Conservation (phyloP, 345 rosid species). For the Citropsis articulata region DNA sequence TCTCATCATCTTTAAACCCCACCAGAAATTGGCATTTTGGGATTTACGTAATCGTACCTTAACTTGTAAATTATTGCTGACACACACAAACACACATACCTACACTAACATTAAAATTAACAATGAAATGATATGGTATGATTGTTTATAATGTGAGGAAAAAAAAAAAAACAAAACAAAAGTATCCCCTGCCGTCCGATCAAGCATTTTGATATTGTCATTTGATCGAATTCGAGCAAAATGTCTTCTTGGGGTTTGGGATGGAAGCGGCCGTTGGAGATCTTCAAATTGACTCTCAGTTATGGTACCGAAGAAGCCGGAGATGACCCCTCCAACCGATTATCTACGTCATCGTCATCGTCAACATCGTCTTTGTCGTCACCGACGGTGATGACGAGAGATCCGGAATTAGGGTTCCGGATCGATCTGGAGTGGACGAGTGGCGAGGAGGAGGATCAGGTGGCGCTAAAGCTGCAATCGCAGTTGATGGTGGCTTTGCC, state of each 20-base stretch:
- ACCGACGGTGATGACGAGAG: conserved; percentile 17
- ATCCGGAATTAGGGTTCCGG: conserved; percentile 66
- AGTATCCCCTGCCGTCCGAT: conserved; percentile 22
- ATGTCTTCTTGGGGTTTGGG: conserved; percentile 99
- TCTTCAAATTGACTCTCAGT: conserved; percentile 63
- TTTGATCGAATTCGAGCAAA: conserved; percentile 14
- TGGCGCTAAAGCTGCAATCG: conserved; percentile 79
- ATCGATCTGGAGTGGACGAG: conserved; percentile 92
- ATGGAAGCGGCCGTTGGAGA: conserved; percentile 90
- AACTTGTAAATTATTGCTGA: not conserved
- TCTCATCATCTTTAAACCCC: not conserved
- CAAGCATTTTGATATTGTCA: conserved; percentile 7
- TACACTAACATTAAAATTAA: not conserved
- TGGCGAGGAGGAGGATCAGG: conserved; percentile 90
- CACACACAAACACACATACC: not conserved
- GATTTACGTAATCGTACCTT: not conserved
- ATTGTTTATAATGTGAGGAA: not conserved
- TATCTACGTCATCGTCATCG: conserved; percentile 34
- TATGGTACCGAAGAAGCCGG: conserved; percentile 69
- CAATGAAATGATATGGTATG: not conserved
- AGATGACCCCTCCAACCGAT: conserved; percentile 40
- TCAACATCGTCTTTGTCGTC: conserved; percentile 23
- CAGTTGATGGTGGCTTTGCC: conserved; percentile 96
- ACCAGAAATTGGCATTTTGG: not conserved
- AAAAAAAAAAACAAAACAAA: not conserved